phyloP scores from a whole-genome alignment of 75 land plant genomes.

The Pseudotsuga menziesii region DNA sequence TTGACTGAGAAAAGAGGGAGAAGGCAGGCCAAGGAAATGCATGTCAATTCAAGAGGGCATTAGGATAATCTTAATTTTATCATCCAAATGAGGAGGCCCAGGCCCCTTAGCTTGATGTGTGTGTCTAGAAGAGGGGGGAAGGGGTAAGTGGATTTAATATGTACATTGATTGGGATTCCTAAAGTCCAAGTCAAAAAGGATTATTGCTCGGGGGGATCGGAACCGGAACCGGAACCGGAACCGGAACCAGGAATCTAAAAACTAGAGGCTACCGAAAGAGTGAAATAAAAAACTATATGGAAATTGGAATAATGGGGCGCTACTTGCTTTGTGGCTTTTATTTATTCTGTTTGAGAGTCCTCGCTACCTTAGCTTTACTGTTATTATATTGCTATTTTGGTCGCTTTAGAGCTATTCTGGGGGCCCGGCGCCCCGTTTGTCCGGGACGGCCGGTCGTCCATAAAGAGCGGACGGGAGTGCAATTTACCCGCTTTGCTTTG shows the following conservation, averaged over 20 bases:
- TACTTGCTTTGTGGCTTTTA: background rate
- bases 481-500: background rate
- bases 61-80: background rate
- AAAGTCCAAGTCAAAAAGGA: background rate
- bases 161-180: background rate
- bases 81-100: background rate
- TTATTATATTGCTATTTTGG: background rate
- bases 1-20: background rate
- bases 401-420: background rate
- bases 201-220: background rate
- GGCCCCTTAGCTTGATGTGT: background rate
- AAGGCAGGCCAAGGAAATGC: background rate
- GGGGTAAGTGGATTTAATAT: background rate
- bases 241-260: background rate
- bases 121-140: background rate
- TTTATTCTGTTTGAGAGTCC: background rate
- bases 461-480: constrained; percentile 5
- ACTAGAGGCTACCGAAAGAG: background rate
- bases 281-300: background rate
- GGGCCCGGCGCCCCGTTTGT: constrained; percentile 3
- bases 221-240: no score
- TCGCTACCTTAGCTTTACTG: background rate
- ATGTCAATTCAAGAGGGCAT: background rate
- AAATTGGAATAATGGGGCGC: background rate
- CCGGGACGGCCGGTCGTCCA: constrained; percentile 6